Percentiles rank a stretch among this genome's conserved stretches.
Evolutionary conservation across 345 rosid species (phyloP).

Genomic region (Euphorbia peplus): DNA sequence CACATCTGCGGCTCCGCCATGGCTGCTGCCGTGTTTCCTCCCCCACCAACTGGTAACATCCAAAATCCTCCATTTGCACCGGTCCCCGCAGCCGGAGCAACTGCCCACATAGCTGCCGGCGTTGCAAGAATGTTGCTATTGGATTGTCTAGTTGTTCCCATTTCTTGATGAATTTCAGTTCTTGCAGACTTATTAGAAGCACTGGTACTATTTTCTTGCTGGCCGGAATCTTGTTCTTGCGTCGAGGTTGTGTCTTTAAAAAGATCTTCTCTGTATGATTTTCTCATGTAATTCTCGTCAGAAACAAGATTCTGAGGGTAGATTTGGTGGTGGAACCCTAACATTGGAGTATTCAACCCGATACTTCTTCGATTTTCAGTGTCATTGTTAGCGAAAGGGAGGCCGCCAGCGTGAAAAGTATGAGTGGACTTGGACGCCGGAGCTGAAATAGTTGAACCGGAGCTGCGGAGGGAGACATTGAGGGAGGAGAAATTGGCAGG

Average conservation of each 20-base stretch:
- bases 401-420: constrained; percentile 53
- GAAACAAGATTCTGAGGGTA: constrained; percentile 37
- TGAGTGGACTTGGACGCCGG: constrained; percentile 54
- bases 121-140: constrained; percentile 36
- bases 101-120: constrained; percentile 76
- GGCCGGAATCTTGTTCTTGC: constrained; percentile 12
- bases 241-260: constrained; percentile 48
- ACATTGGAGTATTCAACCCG: constrained; percentile 36
- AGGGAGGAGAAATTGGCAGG: constrained; percentile 84
- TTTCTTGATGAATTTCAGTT: constrained; percentile 23
- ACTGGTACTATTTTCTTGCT: constrained; percentile 14
- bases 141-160: constrained; percentile 29
- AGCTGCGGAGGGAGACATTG: constrained; percentile 62
- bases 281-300: constrained; percentile 37
- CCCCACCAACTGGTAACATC: constrained; percentile 67
- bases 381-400: constrained; percentile 34
- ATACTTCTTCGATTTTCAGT: constrained; percentile 26
- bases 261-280: constrained; percentile 61
- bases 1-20: constrained; percentile 56
- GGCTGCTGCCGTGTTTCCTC: constrained; percentile 18
- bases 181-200: constrained; percentile 30
- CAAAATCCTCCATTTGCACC: constrained; percentile 70
- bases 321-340: constrained; percentile 58
- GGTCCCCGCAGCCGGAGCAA: constrained; percentile 47
- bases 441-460: constrained; percentile 55